A percentile compares a stretch with the other conserved stretches of the same genome.
Conservation (phyloP, 768 basidiomycete species). For the Epithele typhae region DNA sequence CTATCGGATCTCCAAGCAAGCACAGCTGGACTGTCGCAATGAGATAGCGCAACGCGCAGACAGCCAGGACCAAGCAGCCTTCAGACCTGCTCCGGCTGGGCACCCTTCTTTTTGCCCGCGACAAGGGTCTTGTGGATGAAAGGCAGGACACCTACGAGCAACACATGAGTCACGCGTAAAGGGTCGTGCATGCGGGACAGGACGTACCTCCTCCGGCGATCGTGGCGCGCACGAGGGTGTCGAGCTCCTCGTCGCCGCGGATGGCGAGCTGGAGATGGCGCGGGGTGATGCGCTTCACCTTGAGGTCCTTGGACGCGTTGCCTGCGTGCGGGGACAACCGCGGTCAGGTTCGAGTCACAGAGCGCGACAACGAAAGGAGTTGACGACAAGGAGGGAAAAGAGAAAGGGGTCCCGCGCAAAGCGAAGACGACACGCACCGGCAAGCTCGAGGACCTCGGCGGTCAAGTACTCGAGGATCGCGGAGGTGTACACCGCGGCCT, state of each 20-base stretch:
- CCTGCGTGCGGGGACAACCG: conserved; percentile 40
- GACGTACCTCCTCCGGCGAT: conserved; percentile 68
- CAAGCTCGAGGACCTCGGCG: conserved; percentile 93
- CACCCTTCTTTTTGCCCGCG: conserved; percentile 26
- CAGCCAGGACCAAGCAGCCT: no score
- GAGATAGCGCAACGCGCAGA: no score
- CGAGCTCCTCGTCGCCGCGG: conserved; percentile 96
- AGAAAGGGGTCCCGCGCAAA: neutral
- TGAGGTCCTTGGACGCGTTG: conserved; percentile 96
- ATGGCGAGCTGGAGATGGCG: conserved; percentile 95
- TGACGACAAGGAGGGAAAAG: no score
- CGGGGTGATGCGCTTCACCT: conserved; percentile 95
- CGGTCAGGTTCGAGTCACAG: no score
- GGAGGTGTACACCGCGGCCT: conserved; percentile 95
- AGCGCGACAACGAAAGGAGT: no score
- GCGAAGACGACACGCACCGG: conserved; percentile 50
- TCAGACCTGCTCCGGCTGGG: no score
- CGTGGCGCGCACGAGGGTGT: conserved; percentile 88
- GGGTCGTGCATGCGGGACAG: neutral
- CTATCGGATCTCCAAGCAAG: no score
- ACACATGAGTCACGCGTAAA: neutral
- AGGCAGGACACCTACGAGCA: conserved; percentile 61
- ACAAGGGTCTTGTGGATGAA: conserved; percentile 88
- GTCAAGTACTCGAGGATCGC: conserved; percentile 96
- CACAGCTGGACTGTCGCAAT: no score